These are phyloP conservation scores for Persicaria maculosa DNA, from an alignment of 148 eudicot species.

Conservation along the genomic window DNA sequence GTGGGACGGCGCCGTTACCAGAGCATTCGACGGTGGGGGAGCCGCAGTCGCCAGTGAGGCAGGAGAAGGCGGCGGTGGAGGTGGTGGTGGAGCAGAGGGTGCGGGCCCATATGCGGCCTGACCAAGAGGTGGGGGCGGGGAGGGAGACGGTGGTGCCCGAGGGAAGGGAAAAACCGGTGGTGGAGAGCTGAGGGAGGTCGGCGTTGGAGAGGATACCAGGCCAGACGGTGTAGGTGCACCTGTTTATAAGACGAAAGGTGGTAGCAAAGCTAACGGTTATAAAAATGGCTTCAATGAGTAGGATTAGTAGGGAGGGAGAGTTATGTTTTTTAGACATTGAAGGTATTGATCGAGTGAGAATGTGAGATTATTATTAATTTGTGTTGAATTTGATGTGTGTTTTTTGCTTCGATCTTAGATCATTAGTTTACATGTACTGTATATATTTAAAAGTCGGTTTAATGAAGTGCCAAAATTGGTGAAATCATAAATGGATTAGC, in stretches of 20 bases:
- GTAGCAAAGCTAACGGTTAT: no score
- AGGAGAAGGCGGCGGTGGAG: neutral
- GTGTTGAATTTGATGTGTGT: no score
- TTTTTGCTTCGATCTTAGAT: no score
- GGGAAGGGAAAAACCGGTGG: conserved; percentile 31
- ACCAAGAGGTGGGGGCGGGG: conserved; percentile 28
- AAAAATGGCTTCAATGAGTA: no score
- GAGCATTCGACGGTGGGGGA: neutral
- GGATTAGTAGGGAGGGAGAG: no score
- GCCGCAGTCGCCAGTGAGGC: conserved; percentile 4
- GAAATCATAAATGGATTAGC: no score
- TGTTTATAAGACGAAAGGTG: conserved; percentile 26
- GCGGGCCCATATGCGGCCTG: conserved; percentile 28
- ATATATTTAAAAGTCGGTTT: no score
- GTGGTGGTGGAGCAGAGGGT: neutral
- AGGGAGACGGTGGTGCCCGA: conserved; percentile 17
- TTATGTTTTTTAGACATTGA: no score
- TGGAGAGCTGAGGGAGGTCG: conserved; percentile 16
- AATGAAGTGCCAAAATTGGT: no score
- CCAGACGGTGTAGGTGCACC: conserved; percentile 37
- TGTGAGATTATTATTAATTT: no score
- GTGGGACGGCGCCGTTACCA: neutral
- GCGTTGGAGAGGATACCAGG: conserved; percentile 38
- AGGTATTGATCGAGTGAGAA: no score
- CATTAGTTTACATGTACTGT: no score